Evolutionary conservation across 2,329 filamentous ascomycete genomes (phyloP).

Genomic region (Volutella citrinella): DNA sequence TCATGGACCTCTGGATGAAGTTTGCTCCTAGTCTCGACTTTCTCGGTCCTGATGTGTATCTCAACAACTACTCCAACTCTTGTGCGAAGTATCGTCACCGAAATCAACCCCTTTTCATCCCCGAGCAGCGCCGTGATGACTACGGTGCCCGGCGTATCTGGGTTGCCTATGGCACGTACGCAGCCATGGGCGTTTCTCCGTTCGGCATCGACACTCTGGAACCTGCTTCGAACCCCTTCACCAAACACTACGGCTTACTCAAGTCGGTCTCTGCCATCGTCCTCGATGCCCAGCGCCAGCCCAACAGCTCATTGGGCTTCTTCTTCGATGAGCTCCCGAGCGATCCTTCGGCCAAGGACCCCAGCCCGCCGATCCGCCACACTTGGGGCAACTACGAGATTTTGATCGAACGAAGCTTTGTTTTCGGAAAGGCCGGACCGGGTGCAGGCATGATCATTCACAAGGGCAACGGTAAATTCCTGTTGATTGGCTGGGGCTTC

Average conservation of each 20-base stretch:
- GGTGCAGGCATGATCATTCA: slow-evolving; percentile 28
- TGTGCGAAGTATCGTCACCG: slow-evolving; percentile 39
- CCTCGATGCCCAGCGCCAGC: slow-evolving; percentile 1
- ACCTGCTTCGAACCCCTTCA: not conserved
- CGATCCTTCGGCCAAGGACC: not conserved
- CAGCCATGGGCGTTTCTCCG: slow-evolving; percentile 6
- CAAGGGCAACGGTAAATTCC: slow-evolving; percentile 15
- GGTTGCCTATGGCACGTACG: slow-evolving; percentile 19
- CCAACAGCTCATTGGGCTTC: slow-evolving; percentile 4
- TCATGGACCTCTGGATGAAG: slow-evolving; percentile 31
- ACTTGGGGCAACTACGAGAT: slow-evolving; percentile 23
- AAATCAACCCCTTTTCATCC: slow-evolving; percentile 43
- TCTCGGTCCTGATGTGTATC: slow-evolving; percentile 36
- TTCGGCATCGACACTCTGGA: slow-evolving; percentile 14
- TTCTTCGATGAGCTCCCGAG: slow-evolving; percentile 11
- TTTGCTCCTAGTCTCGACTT: slow-evolving; percentile 39
- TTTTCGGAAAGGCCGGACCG: slow-evolving; percentile 29
- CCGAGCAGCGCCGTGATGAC: slow-evolving; percentile 45
- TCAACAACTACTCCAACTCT: slow-evolving; percentile 20
- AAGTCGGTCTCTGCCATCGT: slow-evolving; percentile 6
- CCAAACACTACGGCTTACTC: slow-evolving; percentile 4
- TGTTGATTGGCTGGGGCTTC: slow-evolving; percentile 17
- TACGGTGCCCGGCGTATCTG: slow-evolving; percentile 38
- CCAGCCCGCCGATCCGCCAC: slow-evolving; percentile 7
- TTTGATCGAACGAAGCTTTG: slow-evolving; percentile 28